Evolutionary conservation across 2,329 filamentous ascomycete species (phyloP).

Genomic region (Ophiostoma quercus): DNA sequence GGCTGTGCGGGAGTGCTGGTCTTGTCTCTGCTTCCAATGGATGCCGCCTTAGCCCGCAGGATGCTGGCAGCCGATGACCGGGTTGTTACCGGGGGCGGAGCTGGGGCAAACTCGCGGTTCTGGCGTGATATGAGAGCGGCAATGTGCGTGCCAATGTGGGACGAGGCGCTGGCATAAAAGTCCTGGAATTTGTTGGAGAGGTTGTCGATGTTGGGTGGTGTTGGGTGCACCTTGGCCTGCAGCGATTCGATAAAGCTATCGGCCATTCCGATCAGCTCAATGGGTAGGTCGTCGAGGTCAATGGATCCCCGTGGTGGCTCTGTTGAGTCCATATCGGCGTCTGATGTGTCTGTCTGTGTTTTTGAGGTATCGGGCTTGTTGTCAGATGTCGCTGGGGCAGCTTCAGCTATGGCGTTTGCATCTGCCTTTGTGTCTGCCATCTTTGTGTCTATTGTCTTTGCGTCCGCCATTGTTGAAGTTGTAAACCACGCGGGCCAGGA

Average conservation of each 20-base stretch:
- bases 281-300: conserved; percentile 82
- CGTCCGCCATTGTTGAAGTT: background rate
- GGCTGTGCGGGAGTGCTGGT: conserved; percentile 38
- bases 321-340: conserved; percentile 40
- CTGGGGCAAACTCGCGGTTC: conserved; percentile 56
- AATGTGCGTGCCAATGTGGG: conserved; percentile 82
- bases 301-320: conserved; percentile 54
- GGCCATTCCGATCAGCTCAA: conserved; percentile 84
- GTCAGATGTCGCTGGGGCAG: background rate
- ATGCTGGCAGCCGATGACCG: conserved; percentile 53
- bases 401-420: background rate
- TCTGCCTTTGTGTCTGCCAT: background rate
- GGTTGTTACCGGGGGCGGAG: conserved; percentile 43
- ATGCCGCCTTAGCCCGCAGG: conserved; percentile 51
- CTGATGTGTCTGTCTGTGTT: conserved; percentile 33
- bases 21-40: conserved; percentile 49
- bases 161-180: conserved; percentile 77
- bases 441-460: background rate
- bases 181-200: conserved; percentile 88
- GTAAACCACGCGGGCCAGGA: background rate
- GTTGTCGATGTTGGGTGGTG: conserved; percentile 75
- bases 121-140: conserved; percentile 70
- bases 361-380: background rate
- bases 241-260: conserved; percentile 92
- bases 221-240: conserved; percentile 77